These are phyloP conservation scores for Diplodia sapinea DNA, from an alignment of 2,329 filamentous ascomycete genomes.

Conservation along the genomic window DNA sequence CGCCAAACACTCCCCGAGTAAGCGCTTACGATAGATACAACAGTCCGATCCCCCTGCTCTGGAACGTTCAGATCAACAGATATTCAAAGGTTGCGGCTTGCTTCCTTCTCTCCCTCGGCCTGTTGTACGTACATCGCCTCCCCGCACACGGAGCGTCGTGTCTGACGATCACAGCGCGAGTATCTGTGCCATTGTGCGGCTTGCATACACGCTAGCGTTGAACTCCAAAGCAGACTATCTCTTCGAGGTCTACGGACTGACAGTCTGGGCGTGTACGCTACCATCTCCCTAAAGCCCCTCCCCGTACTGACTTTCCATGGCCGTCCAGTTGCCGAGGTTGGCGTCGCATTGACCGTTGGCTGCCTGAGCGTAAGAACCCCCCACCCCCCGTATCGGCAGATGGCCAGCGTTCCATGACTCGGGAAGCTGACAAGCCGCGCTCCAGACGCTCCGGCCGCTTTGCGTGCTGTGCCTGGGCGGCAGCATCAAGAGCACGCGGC, in stretches of 20 bases:
- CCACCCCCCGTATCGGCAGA: background rate
- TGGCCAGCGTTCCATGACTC: background rate
- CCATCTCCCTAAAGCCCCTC: background rate
- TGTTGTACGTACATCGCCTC: background rate
- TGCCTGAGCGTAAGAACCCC: background rate
- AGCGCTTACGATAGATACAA: background rate
- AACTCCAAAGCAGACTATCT: background rate
- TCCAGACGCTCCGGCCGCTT: background rate
- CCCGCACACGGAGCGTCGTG: too few species aligned
- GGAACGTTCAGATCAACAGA: conserved; percentile 2
- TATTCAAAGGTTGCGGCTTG: background rate
- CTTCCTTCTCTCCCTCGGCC: background rate
- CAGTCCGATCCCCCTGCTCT: background rate
- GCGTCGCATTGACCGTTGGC: conserved; percentile 3
- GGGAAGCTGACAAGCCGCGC: background rate
- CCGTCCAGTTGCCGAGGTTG: background rate
- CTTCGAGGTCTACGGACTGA: background rate
- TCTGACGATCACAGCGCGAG: background rate
- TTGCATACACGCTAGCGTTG: background rate
- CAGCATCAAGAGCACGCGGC: background rate
- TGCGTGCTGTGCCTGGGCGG: background rate
- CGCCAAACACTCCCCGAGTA: background rate
- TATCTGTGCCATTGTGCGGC: background rate
- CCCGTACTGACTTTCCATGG: background rate
- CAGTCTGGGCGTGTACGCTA: background rate